phyloP scores from a whole-genome alignment of 2,329 filamentous ascomycete genomes.

The Akanthomyces muscarius region DNA sequence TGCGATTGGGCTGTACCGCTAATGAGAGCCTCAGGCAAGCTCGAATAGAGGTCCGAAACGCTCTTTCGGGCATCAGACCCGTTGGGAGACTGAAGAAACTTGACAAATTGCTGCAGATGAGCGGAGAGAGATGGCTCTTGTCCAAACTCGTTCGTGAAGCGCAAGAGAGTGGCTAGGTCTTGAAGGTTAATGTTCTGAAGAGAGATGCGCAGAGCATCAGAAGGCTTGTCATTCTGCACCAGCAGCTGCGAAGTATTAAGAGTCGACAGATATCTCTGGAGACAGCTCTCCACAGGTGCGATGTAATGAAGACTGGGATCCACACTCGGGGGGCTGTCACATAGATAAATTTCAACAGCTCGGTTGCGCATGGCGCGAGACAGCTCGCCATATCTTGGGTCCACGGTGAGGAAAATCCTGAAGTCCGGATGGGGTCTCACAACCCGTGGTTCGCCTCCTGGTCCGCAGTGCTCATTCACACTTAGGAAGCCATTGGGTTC shows the following conservation, averaged over 20 bases:
- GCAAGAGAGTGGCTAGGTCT: slow-evolving; percentile 40
- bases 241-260: slow-evolving; percentile 30
- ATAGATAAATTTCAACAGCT: slow-evolving; percentile 82
- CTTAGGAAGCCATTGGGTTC: slow-evolving; percentile 85
- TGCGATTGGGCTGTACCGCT: slow-evolving; percentile 28
- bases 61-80: slow-evolving; percentile 29
- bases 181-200: slow-evolving; percentile 46
- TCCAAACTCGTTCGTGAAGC: slow-evolving; percentile 28
- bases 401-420: slow-evolving; percentile 88
- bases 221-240: slow-evolving; percentile 22
- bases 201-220: slow-evolving; percentile 31
- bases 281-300: slow-evolving; percentile 44
- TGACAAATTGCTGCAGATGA: slow-evolving; percentile 25
- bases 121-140: slow-evolving; percentile 16
- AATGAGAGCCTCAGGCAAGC: slow-evolving; percentile 25
- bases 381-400: slow-evolving; percentile 85
- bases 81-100: slow-evolving; percentile 31
- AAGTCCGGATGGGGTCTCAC: slow-evolving; percentile 82
- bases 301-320: slow-evolving; percentile 37
- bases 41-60: slow-evolving; percentile 34
- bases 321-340: slow-evolving; percentile 36
- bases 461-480: slow-evolving; percentile 87
- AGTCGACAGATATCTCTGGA: slow-evolving; percentile 45
- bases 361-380: slow-evolving; percentile 96
- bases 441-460: slow-evolving; percentile 74